These are phyloP conservation scores for Chlorella variabilis DNA, from an alignment of 163 green algal genomes.

Conservation along the genomic window DNA sequence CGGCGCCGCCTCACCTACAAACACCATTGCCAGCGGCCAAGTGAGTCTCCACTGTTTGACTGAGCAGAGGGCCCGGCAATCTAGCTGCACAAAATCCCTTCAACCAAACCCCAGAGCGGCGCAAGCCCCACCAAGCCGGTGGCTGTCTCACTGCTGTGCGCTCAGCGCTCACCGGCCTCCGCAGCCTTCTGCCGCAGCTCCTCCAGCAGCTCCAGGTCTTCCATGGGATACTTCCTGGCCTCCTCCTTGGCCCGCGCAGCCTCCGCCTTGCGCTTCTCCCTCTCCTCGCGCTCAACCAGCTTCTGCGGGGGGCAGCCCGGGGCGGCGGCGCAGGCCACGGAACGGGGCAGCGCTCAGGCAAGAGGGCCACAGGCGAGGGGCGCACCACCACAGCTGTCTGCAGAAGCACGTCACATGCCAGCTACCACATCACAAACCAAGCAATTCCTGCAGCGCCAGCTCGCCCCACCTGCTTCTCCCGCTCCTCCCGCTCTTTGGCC, in stretches of 20 bases:
- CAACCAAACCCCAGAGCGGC: too few species aligned
- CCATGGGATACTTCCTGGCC: slow-evolving; percentile 54
- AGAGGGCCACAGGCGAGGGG: too few species aligned
- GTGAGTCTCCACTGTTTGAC: too few species aligned
- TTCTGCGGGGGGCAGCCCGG: slow-evolving; percentile 3
- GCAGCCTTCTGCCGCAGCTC: slow-evolving; percentile 38
- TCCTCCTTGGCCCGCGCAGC: slow-evolving; percentile 28
- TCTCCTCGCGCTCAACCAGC: slow-evolving; percentile 29
- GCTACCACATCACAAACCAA: too few species aligned
- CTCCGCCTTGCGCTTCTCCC: slow-evolving; percentile 39
- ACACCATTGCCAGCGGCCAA: neutral
- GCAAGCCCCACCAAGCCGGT: too few species aligned
- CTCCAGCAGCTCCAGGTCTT: slow-evolving; percentile 52
- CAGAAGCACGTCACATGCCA: too few species aligned
- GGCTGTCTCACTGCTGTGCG: too few species aligned
- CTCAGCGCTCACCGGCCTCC: slow-evolving; percentile 13
- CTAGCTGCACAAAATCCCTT: too few species aligned
- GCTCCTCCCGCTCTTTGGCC: slow-evolving; percentile 49
- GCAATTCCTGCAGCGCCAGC: too few species aligned
- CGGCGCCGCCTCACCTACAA: slow-evolving; percentile 17
- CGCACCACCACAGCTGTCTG: too few species aligned
- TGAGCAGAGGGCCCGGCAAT: too few species aligned
- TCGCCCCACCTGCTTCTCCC: slow-evolving; percentile 27
- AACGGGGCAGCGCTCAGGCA: neutral
- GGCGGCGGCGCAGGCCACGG: neutral